Base-by-base conservation (phyloP, 1,284 basidiomycete species). In the Peniophora sp. region DNA sequence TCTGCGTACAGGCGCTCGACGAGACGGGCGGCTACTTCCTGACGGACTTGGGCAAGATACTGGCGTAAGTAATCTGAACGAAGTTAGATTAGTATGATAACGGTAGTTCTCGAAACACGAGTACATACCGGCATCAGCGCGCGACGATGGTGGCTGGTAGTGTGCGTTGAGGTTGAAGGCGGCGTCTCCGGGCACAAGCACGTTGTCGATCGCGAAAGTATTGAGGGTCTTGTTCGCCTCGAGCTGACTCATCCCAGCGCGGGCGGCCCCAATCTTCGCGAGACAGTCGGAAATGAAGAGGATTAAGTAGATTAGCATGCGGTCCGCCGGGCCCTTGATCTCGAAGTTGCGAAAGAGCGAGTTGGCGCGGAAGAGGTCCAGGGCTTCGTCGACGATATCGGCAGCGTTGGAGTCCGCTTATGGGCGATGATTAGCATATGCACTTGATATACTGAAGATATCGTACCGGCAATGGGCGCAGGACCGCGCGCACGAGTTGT, bases 261-360 rank as follows among this genome's bases (percentile, higher is more conserved):
- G 80, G 20, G 79, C 72, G 25, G 72, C 69, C 19, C 90, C 87
- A 57, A 97, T 77, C 71, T 92, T 95, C 47, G 90, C 81, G 49
- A 99, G 83, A 65, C 97, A 99, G 73, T 99, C 97, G 45, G 94
- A 97, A 64, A 97, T 88, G 73, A 91, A 99, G 64, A 99, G 89
- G 68, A 98, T 98, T 60, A 99, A 83, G 68, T 99, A 86, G 74
- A 99, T 99, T 63, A 99, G 79, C 35, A 92, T 83, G 50, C 97
- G 85, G 74, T 99, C 97, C 46, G 95, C 96, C 49, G 92, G 88
- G 23, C 97, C 92, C 71, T 98, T 97, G 82, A 99, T 99, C 75
- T 99, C 97, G 65, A 99, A 99, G 75, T 99, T 99, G 64, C 97
- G 89, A 73, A 99, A 99, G 55, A 99, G 86, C 45, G 94, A 97